Evolutionary conservation across 2,329 filamentous ascomycete species (phyloP).

Genomic region (Cladosporium sp.): DNA sequence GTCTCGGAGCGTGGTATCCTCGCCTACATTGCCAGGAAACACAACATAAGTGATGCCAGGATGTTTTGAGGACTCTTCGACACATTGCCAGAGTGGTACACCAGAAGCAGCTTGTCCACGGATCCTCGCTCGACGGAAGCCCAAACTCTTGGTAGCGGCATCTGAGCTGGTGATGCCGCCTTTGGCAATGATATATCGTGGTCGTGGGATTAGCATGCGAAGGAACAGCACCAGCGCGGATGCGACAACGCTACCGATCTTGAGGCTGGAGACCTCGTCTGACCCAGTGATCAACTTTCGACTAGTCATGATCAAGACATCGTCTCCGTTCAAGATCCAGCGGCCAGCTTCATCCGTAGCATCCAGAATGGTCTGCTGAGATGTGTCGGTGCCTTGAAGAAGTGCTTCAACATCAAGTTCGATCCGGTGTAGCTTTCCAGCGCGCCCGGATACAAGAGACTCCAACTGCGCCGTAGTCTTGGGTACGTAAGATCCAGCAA

Average conservation of each 20-base stretch:
- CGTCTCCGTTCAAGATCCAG: conserved; percentile 41
- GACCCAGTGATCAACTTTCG: conserved; percentile 48
- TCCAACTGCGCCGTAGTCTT: conserved; percentile 56
- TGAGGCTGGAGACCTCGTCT: conserved; percentile 49
- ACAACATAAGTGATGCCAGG: conserved; percentile 53
- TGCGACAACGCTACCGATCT: conserved; percentile 53
- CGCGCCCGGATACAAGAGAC: conserved; percentile 37
- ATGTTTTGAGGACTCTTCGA: conserved; percentile 50
- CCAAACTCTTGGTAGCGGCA: conserved; percentile 54
- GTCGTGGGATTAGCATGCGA: conserved; percentile 42
- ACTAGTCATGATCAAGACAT: conserved; percentile 59
- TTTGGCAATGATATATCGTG: conserved; percentile 56
- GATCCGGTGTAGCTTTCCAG: conserved; percentile 41
- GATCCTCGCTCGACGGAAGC: conserved; percentile 51
- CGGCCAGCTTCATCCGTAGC: conserved; percentile 33
- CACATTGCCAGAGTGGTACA: conserved; percentile 57
- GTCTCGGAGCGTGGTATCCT: conserved; percentile 44
- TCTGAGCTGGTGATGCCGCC: conserved; percentile 59
- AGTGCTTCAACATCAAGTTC: conserved; percentile 48
- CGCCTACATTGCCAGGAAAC: conserved; percentile 57
- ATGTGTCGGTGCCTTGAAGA: conserved; percentile 36
- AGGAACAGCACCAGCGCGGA: conserved; percentile 50
- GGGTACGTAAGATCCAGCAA: conserved; percentile 56
- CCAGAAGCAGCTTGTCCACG: conserved; percentile 56
- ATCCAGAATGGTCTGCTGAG: conserved; percentile 32